Evolutionary conservation across 192 early-diverging fungal species (phyloP).

Genomic region (Linnemannia schmuckeri): DNA sequence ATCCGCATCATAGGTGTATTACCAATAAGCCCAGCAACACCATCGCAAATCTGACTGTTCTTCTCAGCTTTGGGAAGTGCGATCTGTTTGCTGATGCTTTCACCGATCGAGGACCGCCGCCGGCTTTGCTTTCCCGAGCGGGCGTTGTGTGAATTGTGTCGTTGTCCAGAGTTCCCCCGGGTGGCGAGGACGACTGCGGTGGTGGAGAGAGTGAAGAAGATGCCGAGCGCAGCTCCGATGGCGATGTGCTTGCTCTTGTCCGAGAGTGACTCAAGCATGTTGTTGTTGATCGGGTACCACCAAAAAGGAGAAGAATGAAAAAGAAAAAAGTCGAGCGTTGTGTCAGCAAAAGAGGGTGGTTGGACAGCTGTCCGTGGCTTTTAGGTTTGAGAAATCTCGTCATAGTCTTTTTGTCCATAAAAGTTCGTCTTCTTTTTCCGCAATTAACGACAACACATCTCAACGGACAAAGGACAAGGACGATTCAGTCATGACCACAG

Average conservation of each 20-base stretch:
- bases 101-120: slow-evolving; percentile 34
- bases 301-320: background rate
- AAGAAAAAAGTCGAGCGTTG: background rate
- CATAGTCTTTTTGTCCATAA: background rate
- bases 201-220: slow-evolving; percentile 56
- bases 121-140: background rate
- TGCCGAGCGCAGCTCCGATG: slow-evolving; percentile 48
- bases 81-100: slow-evolving; percentile 29
- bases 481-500: background rate
- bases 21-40: slow-evolving; percentile 88
- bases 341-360: background rate
- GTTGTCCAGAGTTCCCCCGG: background rate
- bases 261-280: slow-evolving; percentile 44
- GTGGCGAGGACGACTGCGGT: slow-evolving; percentile 47
- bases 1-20: slow-evolving; percentile 94
- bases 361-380: slow-evolving; percentile 6
- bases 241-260: slow-evolving; percentile 56
- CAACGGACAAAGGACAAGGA: background rate
- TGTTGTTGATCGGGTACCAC: background rate
- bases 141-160: background rate
- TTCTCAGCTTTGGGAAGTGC: slow-evolving; percentile 17
- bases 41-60: slow-evolving; percentile 57
- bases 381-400: background rate
- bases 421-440: background rate
- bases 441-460: background rate